These are phyloP conservation scores for Blastobotrys elegans DNA, from an alignment of 1,139 yeast species.

Conservation along the genomic window DNA sequence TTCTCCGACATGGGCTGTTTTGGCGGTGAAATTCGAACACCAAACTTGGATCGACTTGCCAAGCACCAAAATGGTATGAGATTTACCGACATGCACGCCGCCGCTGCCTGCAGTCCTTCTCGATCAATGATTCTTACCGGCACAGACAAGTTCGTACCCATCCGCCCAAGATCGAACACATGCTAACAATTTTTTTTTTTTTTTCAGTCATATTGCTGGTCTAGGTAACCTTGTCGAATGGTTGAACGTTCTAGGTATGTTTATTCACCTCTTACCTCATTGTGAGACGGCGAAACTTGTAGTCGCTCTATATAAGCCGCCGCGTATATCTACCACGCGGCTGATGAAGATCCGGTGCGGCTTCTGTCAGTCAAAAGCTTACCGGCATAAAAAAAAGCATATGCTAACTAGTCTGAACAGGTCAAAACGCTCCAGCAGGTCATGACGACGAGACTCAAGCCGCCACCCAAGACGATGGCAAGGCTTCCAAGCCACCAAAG, in stretches of 20 bases:
- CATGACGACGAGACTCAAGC: no score
- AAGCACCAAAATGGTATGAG: slow-evolving; percentile 30
- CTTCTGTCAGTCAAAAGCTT: no score
- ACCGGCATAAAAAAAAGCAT: no score
- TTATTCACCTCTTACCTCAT: no score
- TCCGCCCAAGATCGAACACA: no score
- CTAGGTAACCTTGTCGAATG: slow-evolving; percentile 55
- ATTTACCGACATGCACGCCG: slow-evolving; percentile 57
- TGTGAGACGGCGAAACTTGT: no score
- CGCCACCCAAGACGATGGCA: slow-evolving; percentile 15
- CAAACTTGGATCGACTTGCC: slow-evolving; percentile 46
- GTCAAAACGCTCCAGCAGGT: slow-evolving; percentile 15
- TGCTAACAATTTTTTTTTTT: no score
- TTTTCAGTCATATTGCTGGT: slow-evolving; percentile 58
- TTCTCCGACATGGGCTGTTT: slow-evolving; percentile 54
- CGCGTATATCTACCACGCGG: no score
- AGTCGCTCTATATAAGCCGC: no score
- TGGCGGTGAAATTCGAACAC: slow-evolving; percentile 58
- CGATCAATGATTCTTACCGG: slow-evolving; percentile 59
- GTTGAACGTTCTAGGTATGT: slow-evolving; percentile 39
- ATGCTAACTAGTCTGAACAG: no score
- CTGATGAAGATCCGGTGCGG: no score
- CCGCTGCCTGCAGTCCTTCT: slow-evolving; percentile 63
- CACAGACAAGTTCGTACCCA: no score
- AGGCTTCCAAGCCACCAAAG: background rate